Evolutionary conservation across 2,329 filamentous ascomycete genomes (phyloP).

Genomic region (Cladosporium sp.): DNA sequence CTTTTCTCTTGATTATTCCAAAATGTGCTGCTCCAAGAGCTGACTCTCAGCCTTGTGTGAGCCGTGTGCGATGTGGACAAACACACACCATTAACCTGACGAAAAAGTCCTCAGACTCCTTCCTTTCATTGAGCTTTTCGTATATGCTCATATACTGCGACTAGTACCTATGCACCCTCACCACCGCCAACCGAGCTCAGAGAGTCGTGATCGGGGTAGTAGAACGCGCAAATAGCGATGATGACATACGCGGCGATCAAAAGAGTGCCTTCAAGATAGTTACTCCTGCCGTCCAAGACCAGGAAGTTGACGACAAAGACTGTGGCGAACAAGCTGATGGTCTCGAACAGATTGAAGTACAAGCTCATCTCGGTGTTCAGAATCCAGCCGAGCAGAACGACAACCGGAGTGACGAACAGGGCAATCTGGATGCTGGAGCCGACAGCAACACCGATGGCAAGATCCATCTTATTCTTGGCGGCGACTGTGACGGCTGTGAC

Average conservation of each 20-base stretch:
- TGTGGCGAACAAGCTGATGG: slow-evolving; percentile 75
- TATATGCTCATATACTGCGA: neutral
- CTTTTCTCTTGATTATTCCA: neutral
- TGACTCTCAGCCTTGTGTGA: neutral
- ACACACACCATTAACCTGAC: neutral
- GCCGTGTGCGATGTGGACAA: neutral
- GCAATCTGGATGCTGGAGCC: slow-evolving; percentile 80
- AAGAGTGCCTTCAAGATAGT: slow-evolving; percentile 77
- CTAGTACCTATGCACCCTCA: neutral
- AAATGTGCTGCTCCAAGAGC: neutral
- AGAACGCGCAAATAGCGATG: slow-evolving; percentile 62
- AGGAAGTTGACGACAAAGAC: slow-evolving; percentile 85
- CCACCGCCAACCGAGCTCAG: slow-evolving; percentile 47
- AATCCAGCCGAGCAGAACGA: slow-evolving; percentile 77
- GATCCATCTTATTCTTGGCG: slow-evolving; percentile 81
- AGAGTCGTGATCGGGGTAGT: slow-evolving; percentile 46
- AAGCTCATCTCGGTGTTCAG: slow-evolving; percentile 66
- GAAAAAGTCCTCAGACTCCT: neutral
- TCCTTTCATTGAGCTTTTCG: neutral
- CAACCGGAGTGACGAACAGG: slow-evolving; percentile 73
- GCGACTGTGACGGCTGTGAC: slow-evolving; percentile 78
- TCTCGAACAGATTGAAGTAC: slow-evolving; percentile 63
- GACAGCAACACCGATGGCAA: slow-evolving; percentile 77
- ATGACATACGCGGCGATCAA: slow-evolving; percentile 78
- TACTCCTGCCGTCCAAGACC: slow-evolving; percentile 78